Conservation (phyloP, 176 grass and related monocot species). For the Triticum dicoccoides region DNA sequence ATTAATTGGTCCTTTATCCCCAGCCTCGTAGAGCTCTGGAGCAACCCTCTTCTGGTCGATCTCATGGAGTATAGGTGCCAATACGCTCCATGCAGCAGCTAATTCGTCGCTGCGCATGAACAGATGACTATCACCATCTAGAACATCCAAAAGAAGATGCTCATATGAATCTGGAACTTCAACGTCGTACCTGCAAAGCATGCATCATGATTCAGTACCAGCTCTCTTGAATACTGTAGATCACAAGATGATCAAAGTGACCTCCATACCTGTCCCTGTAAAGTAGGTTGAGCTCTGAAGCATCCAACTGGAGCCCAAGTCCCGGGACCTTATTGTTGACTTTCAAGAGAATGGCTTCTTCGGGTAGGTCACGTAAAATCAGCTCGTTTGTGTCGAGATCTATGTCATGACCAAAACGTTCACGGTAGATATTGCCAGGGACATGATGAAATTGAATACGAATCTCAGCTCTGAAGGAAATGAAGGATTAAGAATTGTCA, state of each 20-base stretch:
- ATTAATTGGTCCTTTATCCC: slow-evolving; percentile 69
- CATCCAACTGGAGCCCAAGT: slow-evolving; percentile 82
- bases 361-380: slow-evolving; percentile 78
- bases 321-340: slow-evolving; percentile 96
- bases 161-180: slow-evolving; percentile 93
- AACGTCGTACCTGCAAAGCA: slow-evolving; percentile 62
- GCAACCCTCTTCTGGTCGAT: slow-evolving; percentile 66
- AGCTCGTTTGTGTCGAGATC: slow-evolving; percentile 91
- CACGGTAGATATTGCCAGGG: slow-evolving; percentile 86
- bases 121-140: slow-evolving; percentile 90
- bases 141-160: slow-evolving; percentile 83
- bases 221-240: not conserved
- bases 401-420: slow-evolving; percentile 75
- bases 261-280: slow-evolving; percentile 74
- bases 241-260: not conserved
- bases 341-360: slow-evolving; percentile 89
- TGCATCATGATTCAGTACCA: slow-evolving; percentile 10
- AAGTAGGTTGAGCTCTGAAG: slow-evolving; percentile 95
- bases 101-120: slow-evolving; percentile 95
- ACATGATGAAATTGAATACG: slow-evolving; percentile 97
- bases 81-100: slow-evolving; percentile 75
- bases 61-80: slow-evolving; percentile 72
- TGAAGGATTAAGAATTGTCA: not conserved
- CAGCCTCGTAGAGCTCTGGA: slow-evolving; percentile 83
- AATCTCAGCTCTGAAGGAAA: slow-evolving; percentile 80